Evolutionary conservation across 1,284 basidiomycete genomes (phyloP), one percentile per base, ranked within the genome.

Genomic region (Ustilago curta): DNA sequence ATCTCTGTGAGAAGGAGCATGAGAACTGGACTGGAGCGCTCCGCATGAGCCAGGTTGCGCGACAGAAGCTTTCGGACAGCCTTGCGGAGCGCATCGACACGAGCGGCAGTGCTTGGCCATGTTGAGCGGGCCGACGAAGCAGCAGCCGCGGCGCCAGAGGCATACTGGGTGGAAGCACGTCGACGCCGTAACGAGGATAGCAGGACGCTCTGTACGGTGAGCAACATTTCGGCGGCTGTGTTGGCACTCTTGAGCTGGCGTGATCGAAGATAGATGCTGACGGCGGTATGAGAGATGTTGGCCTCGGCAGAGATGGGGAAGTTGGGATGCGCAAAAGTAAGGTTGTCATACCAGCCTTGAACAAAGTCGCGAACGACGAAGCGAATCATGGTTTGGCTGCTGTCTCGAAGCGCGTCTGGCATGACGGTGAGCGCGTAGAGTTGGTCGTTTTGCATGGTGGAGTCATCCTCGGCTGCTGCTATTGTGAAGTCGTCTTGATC

Each of bases 361-460:
- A 82, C 70, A 65, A 79, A 82, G 64, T 82, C 80, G 29, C 80
- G 64, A 8, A 82, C 66, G 8, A 76, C 60, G 29, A 79, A 66
- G 21, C 65, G 63, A 29, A 76, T 65, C 49, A 79, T 67, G 52
- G 60, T 58, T 31, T 68, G 69, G 11, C 74, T 60, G 48, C 72
- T 72, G n/a, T 64, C 39, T 7, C 63, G 58, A 21, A 80, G 70
- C 8, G 64, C 35, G 7, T 63, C 39, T 16, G 76, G 76, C 60
- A 79, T 72, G 37, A 59, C 55, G 19, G 49, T 52, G 42, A 78
- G 61, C 29, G 60, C 23, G n/a, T 65, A 45, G 18, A 63, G 60
- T 39, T 72, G 57, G 25, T 64, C 47, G 11, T 42, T 53, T 27
- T 49, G 57, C 49, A 59, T n/a, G 23, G 60, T 50, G 4, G 47